Conservation (phyloP, 2,329 filamentous ascomycete genomes). For the Thielaviopsis musarum region DNA sequence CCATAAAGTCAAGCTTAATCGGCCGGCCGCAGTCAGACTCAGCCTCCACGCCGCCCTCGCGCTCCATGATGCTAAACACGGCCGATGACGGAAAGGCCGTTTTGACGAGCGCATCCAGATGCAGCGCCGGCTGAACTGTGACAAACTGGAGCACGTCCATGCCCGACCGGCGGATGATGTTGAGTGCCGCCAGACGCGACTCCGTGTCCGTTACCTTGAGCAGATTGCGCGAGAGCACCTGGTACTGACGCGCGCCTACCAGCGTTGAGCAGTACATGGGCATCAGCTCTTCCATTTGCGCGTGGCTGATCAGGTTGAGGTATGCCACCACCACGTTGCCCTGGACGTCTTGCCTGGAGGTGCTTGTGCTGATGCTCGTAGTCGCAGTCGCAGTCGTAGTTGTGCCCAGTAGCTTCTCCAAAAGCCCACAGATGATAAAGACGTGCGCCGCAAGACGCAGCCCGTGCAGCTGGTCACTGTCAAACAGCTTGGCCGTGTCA, state of each 20-base stretch:
- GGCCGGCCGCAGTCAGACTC: conserved; percentile 42
- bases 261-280: conserved; percentile 80
- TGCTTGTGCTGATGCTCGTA: not conserved
- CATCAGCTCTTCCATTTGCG: conserved; percentile 58
- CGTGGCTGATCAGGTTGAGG: conserved; percentile 58
- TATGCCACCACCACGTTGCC: conserved; percentile 72
- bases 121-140: conserved; percentile 43
- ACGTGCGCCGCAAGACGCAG: conserved; percentile 53
- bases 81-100: conserved; percentile 13
- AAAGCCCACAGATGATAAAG: conserved; percentile 47
- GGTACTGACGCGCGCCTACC: conserved; percentile 43
- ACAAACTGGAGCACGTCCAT: conserved; percentile 61
- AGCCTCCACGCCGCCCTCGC: conserved; percentile 21
- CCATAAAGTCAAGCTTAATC: conserved; percentile 57
- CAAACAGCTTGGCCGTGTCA: conserved; percentile 31
- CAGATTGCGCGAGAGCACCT: conserved; percentile 59
- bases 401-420: conserved; percentile 36
- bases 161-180: conserved; percentile 55
- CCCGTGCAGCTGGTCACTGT: conserved; percentile 41
- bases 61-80: conserved; percentile 31
- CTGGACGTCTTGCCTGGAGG: conserved; percentile 27
- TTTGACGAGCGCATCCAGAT: conserved; percentile 31
- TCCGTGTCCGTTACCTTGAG: conserved; percentile 51
- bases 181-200: conserved; percentile 51
- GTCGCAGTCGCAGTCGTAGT: not conserved